phyloP scores from a whole-genome alignment of 2,329 filamentous ascomycete genomes.

The Ophiostoma novo-ulmi region DNA sequence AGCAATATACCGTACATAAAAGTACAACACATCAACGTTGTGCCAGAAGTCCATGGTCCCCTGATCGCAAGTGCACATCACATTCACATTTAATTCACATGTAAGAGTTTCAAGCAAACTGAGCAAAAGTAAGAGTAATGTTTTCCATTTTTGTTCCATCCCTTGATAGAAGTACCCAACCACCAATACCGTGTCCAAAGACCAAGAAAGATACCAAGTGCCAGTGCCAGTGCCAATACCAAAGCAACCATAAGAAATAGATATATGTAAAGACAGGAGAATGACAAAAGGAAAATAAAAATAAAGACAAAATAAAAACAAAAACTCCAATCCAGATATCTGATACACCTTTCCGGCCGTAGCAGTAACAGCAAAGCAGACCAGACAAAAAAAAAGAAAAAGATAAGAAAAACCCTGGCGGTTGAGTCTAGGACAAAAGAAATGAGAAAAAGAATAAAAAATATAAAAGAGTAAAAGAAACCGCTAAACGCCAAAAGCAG shows the following conservation, averaged over 20 bases:
- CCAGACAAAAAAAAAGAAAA: not conserved
- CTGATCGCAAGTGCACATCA: too few species aligned
- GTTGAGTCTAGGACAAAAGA: slow-evolving; percentile 4
- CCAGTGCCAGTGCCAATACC: not conserved
- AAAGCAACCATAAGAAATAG: not conserved
- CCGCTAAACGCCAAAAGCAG: slow-evolving; percentile 10
- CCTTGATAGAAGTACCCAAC: slow-evolving; percentile 8
- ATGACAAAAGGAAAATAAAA: not conserved
- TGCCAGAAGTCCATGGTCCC: too few species aligned
- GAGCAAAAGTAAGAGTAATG: not conserved
- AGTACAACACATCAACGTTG: too few species aligned
- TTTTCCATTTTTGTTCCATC: slow-evolving; percentile 8
- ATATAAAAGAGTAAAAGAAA: not conserved
- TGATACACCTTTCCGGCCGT: slow-evolving; percentile 2
- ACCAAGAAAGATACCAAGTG: not conserved
- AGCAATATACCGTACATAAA: too few species aligned
- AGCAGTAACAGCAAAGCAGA: not conserved
- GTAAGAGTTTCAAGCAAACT: too few species aligned
- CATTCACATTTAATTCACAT: not conserved
- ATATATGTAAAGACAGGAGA: slow-evolving; percentile 8
- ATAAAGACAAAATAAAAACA: not conserved
- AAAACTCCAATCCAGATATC: slow-evolving; percentile 10
- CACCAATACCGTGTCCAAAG: not conserved
- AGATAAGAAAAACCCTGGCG: not conserved
- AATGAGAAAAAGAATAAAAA: not conserved